Conservation (phyloP, 1,284 basidiomycete genomes). For the Stereum hirsutum region DNA sequence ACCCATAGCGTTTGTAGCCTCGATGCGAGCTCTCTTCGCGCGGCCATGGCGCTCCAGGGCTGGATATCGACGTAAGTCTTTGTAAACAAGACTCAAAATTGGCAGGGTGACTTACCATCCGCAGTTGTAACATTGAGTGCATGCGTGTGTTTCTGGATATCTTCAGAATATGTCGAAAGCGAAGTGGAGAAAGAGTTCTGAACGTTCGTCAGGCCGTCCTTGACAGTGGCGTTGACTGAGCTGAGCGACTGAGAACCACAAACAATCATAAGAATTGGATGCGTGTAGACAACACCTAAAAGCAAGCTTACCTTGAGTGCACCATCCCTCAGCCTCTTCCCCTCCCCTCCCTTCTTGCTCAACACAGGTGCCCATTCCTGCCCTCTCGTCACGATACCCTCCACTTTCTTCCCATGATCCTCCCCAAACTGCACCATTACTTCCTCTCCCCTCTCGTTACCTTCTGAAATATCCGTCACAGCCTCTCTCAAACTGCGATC, state of each 20-base stretch:
- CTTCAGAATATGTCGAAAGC: slow-evolving; percentile 39
- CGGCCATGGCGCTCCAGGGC: slow-evolving; percentile 53
- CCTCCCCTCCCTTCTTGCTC: slow-evolving; percentile 39
- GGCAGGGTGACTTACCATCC: slow-evolving; percentile 31
- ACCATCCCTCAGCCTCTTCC: slow-evolving; percentile 45
- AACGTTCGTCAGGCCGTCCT: slow-evolving; percentile 34
- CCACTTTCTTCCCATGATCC: slow-evolving; percentile 38
- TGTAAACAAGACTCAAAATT: slow-evolving; percentile 1
- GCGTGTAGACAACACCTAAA: slow-evolving; percentile 3
- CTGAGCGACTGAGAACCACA: slow-evolving; percentile 28
- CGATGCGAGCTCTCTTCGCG: slow-evolving; percentile 59
- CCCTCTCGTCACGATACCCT: slow-evolving; percentile 29
- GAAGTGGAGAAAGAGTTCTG: slow-evolving; percentile 36
- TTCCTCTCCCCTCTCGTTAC: slow-evolving; percentile 46
- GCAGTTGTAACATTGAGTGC: slow-evolving; percentile 32
- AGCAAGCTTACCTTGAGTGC: slow-evolving; percentile 42
- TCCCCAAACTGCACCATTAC: slow-evolving; percentile 37
- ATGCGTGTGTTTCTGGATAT: slow-evolving; percentile 41
- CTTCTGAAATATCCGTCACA: slow-evolving; percentile 43
- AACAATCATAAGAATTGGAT: background rate
- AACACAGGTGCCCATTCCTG: slow-evolving; percentile 32
- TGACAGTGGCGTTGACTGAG: slow-evolving; percentile 30
- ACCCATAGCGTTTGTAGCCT: slow-evolving; percentile 41
- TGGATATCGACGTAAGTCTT: slow-evolving; percentile 14
- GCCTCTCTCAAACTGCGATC: slow-evolving; percentile 61